These are phyloP conservation scores for Colletotrichum shisoi DNA, from an alignment of 2,329 filamentous ascomycete genomes.

Conservation along the genomic window DNA sequence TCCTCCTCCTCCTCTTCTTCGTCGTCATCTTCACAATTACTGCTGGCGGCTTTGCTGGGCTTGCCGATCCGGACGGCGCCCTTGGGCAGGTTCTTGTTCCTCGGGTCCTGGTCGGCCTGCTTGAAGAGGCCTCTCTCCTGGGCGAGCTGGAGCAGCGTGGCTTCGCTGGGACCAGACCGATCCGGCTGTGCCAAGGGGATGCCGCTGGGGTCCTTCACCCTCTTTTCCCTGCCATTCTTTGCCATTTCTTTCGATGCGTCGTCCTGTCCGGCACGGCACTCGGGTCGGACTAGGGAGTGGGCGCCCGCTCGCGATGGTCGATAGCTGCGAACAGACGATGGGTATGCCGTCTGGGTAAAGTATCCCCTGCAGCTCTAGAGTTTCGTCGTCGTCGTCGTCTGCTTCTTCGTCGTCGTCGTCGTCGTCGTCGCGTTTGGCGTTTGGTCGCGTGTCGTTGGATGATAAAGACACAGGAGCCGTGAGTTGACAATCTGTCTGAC, in stretches of 20 bases:
- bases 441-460: conserved; percentile 21
- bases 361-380: conserved; percentile 6
- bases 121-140: conserved; percentile 68
- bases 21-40: conserved; percentile 42
- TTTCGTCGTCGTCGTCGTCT: neutral
- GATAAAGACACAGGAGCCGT: conserved; percentile 18
- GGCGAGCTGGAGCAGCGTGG: conserved; percentile 78
- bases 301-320: neutral
- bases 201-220: conserved; percentile 56
- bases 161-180: conserved; percentile 64
- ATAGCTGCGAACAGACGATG: neutral
- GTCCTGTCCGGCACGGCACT: neutral
- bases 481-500: neutral
- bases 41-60: conserved; percentile 26
- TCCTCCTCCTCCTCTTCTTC: conserved; percentile 46
- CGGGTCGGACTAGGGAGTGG: neutral
- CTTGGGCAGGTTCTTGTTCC: conserved; percentile 46
- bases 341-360: neutral
- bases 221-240: conserved; percentile 57
- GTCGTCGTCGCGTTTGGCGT: conserved; percentile 10
- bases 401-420: neutral
- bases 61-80: conserved; percentile 29
- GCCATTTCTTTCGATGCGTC: conserved; percentile 28
- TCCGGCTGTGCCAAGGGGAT: conserved; percentile 75
- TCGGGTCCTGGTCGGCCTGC: conserved; percentile 55